Evolutionary conservation across 768 basidiomycete genomes (phyloP).

Genomic region (Baorangia bicolor): DNA sequence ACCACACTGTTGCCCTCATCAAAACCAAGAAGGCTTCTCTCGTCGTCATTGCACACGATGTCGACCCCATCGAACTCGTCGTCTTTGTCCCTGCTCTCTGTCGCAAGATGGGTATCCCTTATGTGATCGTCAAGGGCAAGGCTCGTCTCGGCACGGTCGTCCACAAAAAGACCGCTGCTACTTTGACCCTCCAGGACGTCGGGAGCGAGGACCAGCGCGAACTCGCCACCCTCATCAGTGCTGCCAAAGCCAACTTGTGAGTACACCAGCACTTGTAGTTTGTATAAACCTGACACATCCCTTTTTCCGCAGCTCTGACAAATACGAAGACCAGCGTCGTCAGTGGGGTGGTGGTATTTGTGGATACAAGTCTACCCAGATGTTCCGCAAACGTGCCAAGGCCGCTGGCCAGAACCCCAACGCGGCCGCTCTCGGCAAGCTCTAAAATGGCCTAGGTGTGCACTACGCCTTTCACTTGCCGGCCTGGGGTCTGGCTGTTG

Average conservation of each 20-base stretch:
- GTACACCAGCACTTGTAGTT: conserved; percentile 23
- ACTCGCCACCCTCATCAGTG: too few species aligned
- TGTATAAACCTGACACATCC: not conserved
- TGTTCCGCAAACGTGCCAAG: too few species aligned
- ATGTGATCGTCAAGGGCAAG: too few species aligned
- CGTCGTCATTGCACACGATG: conserved; percentile 95
- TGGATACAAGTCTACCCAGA: conserved; percentile 93
- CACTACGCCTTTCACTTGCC: not conserved
- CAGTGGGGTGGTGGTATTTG: conserved; percentile 96
- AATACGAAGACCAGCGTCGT: conserved; percentile 87
- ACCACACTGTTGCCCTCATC: conserved; percentile 88
- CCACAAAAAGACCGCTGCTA: conserved; percentile 96
- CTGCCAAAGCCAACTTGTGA: conserved; percentile 96
- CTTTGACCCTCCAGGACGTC: conserved; percentile 91
- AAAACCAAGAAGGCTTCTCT: conserved; percentile 97
- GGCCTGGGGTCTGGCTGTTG: not conserved
- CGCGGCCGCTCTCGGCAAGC: conserved; percentile 59
- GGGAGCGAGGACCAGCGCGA: too few species aligned
- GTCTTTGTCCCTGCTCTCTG: conserved; percentile 97
- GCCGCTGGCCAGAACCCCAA: conserved; percentile 70
- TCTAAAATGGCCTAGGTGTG: conserved; percentile 41
- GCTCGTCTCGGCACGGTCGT: too few species aligned
- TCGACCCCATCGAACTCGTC: conserved; percentile 99
- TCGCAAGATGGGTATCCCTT: conserved; percentile 98
- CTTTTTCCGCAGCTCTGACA: conserved; percentile 60